Percentiles rank a stretch among this genome's conserved stretches.
Conservation (phyloP, 805 yeast genomes). For the Yamadazyma tumulicola region DNA sequence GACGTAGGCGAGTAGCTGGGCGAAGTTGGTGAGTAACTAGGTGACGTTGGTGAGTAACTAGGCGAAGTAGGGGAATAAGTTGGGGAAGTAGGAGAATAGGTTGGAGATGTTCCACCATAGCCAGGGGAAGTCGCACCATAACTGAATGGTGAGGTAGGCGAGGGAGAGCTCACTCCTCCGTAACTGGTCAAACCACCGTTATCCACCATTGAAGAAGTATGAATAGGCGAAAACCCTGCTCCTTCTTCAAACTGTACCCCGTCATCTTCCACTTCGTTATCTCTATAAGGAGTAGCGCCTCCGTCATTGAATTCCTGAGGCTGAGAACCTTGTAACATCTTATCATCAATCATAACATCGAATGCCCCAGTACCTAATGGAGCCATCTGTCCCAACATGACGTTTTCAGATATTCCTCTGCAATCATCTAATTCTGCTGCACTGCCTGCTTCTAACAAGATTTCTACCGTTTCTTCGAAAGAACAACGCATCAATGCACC, state of each 20-base stretch:
- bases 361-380: slow-evolving; percentile 98
- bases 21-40: slow-evolving; percentile 69
- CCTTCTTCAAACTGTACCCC: slow-evolving; percentile 64
- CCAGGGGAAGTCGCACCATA: slow-evolving; percentile 54
- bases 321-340: slow-evolving; percentile 66
- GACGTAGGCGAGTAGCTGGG: slow-evolving; percentile 81
- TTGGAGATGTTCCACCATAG: slow-evolving; percentile 62
- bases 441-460: slow-evolving; percentile 95
- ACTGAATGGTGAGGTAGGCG: slow-evolving; percentile 59
- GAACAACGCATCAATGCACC: slow-evolving; percentile 99
- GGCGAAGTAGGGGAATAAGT: slow-evolving; percentile 76
- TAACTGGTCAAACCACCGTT: slow-evolving; percentile 87
- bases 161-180: slow-evolving; percentile 59
- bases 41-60: slow-evolving; percentile 71
- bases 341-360: slow-evolving; percentile 92
- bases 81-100: slow-evolving; percentile 60
- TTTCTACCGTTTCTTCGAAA: slow-evolving; percentile 98
- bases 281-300: slow-evolving; percentile 88
- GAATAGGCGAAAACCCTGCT: slow-evolving; percentile 90
- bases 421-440: slow-evolving; percentile 97
- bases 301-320: slow-evolving; percentile 45
- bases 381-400: slow-evolving; percentile 96
- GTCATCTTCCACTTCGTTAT: slow-evolving; percentile 57
- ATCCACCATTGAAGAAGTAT: slow-evolving; percentile 77
- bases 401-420: slow-evolving; percentile 97